Base-by-base conservation (phyloP, 306 rosid species). In the Vigna mungo region DNA sequence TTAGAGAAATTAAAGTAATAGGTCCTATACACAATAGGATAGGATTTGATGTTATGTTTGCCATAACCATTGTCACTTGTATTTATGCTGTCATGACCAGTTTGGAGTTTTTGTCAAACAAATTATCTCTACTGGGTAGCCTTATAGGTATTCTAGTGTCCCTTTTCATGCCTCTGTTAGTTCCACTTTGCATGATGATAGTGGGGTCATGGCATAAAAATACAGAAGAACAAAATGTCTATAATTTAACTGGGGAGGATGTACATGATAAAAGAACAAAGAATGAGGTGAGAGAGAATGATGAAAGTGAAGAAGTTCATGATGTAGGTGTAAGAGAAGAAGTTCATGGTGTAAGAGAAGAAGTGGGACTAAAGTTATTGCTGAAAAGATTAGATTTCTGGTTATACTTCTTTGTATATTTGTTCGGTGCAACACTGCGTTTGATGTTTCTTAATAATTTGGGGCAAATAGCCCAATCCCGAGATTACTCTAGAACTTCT, bases 401-500 rank as follows among this genome's bases (percentile, higher is more conserved):
- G 98, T 47, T 93, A 49, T 91, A 93, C 77, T 88, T 88, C 66
- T 81, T 74, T 2, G 88, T 84, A 4, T 93, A 93, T 27, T 74
- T 93, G 0, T 89, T 71, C 21, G 85, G 96, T 70, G 95, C 89
- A 60, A 90, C 98, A 9, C 44, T 93, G 4, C 96, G 98, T 7
- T 32, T 93, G 14, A 96, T 85, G 23, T 93, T 74, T 83, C 70
- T 91, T 36, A 93, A 93, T 80, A 93, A 91, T 79, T 77, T 93
- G 82, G 98, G 98, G 11, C 98, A 93, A 70, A 93, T 93, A 63
- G 88, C 90, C 1, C 96, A 93, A 74, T 93, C 98, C 21, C 72
- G 96, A 7, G 91, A 85, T 12, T 85, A 80, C 27, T 79, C 90
- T 0, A 61, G 43, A 1, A 85, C 92, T 9, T 86, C n/a, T n/a